Evolutionary conservation across 2,329 filamentous ascomycete species (phyloP).

Genomic region (Colletotrichum euphorbiae): DNA sequence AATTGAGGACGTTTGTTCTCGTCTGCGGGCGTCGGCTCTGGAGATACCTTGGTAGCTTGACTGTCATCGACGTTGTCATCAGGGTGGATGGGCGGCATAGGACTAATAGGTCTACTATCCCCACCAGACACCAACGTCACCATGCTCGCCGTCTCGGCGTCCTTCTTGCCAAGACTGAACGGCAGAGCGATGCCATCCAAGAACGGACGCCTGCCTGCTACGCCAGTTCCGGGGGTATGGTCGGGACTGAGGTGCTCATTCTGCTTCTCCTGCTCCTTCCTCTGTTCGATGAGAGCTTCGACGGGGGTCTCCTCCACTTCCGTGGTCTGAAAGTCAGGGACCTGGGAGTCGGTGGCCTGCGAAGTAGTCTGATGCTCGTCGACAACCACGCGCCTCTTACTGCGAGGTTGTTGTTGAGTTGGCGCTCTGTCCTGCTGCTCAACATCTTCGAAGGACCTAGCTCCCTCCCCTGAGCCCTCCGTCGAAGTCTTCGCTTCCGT

Average conservation of each 20-base stretch:
- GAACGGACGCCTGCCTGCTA: constrained; percentile 72
- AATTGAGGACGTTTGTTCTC: constrained; percentile 53
- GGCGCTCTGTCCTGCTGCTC: constrained; percentile 51
- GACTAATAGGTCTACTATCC: constrained; percentile 51
- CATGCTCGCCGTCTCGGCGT: constrained; percentile 77
- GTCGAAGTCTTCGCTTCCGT: constrained; percentile 45
- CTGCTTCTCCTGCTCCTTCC: constrained; percentile 51
- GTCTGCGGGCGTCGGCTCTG: neutral
- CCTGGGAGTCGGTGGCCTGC: constrained; percentile 40
- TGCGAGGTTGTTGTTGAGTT: constrained; percentile 52
- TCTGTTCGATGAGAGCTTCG: constrained; percentile 55
- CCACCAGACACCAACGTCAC: constrained; percentile 68
- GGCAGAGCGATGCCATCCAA: constrained; percentile 78
- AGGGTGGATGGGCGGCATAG: constrained; percentile 34
- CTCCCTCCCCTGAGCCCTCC: constrained; percentile 56
- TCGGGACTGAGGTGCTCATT: constrained; percentile 57
- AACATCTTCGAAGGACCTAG: constrained; percentile 55
- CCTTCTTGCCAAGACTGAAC: constrained; percentile 71
- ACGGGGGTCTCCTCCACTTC: constrained; percentile 56
- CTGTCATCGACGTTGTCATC: neutral
- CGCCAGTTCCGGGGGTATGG: constrained; percentile 59
- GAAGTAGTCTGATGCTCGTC: constrained; percentile 63
- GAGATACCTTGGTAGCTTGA: constrained; percentile 6
- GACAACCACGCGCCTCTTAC: constrained; percentile 59
- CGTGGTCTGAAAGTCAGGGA: constrained; percentile 25